These are phyloP conservation scores for Endocarpon pusillum DNA, from an alignment of 495 filamentous ascomycete species.

Conservation along the genomic window DNA sequence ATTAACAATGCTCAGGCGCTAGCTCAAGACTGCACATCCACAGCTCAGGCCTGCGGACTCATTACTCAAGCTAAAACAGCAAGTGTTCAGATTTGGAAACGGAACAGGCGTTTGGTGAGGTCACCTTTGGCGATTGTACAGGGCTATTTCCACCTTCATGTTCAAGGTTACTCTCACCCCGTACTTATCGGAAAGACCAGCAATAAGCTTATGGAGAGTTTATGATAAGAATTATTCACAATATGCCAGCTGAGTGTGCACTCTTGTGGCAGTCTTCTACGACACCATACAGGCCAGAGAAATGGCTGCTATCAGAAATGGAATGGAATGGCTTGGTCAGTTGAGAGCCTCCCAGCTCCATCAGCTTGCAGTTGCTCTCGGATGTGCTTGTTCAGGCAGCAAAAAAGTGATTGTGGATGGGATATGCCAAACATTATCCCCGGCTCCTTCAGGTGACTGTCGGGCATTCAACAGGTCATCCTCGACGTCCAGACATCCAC, in stretches of 20 bases:
- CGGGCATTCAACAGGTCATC: not conserved
- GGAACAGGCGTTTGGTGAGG: not conserved
- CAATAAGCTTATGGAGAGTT: too few relatives aligned
- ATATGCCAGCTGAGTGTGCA: too few relatives aligned
- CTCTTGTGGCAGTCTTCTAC: too few relatives aligned
- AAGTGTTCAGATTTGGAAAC: not conserved
- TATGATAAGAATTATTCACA: too few relatives aligned
- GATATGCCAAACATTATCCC: constrained; percentile 6
- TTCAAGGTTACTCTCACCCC: too few relatives aligned
- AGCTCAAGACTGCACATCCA: not conserved
- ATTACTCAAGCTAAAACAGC: not conserved
- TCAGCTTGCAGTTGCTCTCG: constrained; percentile 32
- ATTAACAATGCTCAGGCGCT: not conserved
- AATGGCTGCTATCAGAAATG: too few relatives aligned
- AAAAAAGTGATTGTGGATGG: constrained; percentile 22
- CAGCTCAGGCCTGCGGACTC: not conserved
- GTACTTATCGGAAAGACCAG: too few relatives aligned
- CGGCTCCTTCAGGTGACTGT: not conserved
- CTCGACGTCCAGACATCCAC: not conserved
- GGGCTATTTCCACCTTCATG: too few relatives aligned
- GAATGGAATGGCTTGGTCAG: constrained; percentile 21
- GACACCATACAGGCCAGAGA: too few relatives aligned
- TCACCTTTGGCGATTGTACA: not conserved
- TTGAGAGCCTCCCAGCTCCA: constrained; percentile 32
- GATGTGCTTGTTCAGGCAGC: constrained; percentile 32